phyloP scores from a whole-genome alignment of 2,329 filamentous ascomycete genomes.

The Exophiala sideris region DNA sequence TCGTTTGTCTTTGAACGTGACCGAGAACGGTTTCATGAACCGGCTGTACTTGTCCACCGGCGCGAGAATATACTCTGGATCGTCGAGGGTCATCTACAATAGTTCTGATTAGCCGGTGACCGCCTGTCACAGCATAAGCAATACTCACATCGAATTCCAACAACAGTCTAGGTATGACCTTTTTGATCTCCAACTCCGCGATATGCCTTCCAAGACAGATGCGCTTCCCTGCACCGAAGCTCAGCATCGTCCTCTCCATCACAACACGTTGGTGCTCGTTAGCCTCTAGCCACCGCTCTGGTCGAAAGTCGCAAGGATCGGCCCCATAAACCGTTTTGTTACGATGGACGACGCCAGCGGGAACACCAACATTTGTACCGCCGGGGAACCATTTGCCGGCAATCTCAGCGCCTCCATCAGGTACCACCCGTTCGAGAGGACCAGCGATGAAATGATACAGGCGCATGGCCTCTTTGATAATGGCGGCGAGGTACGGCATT shows the following conservation, averaged over 20 bases:
- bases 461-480: slow-evolving; percentile 48
- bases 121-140: not conserved
- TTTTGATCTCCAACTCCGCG: slow-evolving; percentile 29
- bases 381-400: not conserved
- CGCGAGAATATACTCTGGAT: slow-evolving; percentile 3
- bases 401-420: not conserved
- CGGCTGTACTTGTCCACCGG: slow-evolving; percentile 2
- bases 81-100: slow-evolving; percentile 6
- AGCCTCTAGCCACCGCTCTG: slow-evolving; percentile 37
- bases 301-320: slow-evolving; percentile 5
- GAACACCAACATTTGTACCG: not conserved
- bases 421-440: slow-evolving; percentile 31
- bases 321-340: not conserved
- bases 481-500: slow-evolving; percentile 41
- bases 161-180: slow-evolving; percentile 26
- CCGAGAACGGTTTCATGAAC: slow-evolving; percentile 2
- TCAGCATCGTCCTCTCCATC: slow-evolving; percentile 44
- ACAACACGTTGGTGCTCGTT: slow-evolving; percentile 27
- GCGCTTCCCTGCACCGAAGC: slow-evolving; percentile 26
- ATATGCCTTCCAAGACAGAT: slow-evolving; percentile 19
- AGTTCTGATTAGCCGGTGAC: not conserved
- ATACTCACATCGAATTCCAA: slow-evolving; percentile 26
- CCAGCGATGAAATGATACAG: slow-evolving; percentile 41
- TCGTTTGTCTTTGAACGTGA: slow-evolving; percentile 1
- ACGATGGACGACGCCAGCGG: not conserved